phyloP scores from a whole-genome alignment of 192 early-diverging fungal genomes.

The Piromyces sp. region DNA sequence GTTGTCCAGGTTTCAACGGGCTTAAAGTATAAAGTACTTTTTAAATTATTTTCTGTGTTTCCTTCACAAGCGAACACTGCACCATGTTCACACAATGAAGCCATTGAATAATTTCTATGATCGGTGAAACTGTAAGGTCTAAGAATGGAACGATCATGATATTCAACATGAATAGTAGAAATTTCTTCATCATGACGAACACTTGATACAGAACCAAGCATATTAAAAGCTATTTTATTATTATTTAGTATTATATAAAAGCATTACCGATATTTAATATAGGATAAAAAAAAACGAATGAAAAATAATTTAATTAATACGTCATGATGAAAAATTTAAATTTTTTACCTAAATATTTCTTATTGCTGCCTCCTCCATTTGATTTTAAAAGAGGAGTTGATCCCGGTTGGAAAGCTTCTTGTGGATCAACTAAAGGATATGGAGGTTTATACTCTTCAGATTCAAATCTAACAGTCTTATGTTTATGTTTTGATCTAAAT shows the following conservation, averaged over 20 bases:
- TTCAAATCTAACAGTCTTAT: background rate
- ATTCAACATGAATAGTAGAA: conserved; percentile 68
- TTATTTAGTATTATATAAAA: no score
- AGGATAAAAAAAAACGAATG: background rate
- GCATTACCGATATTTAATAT: no score
- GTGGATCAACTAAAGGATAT: conserved; percentile 9
- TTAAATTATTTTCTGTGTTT: conserved; percentile 15
- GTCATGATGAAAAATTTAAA: conserved; percentile 3
- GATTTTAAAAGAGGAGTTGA: conserved; percentile 37
- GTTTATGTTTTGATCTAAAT: conserved; percentile 8
- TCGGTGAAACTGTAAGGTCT: conserved; percentile 73
- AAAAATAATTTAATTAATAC: no score
- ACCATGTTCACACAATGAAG: conserved; percentile 47
- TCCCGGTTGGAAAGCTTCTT: conserved; percentile 72
- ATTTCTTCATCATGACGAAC: conserved; percentile 47
- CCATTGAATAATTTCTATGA: conserved; percentile 58
- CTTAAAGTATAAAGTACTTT: conserved; percentile 50
- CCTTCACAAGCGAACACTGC: conserved; percentile 50
- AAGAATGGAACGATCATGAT: conserved; percentile 63
- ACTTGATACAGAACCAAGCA: conserved; percentile 59
- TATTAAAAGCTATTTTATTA: conserved; percentile 73
- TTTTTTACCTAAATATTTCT: conserved; percentile 1
- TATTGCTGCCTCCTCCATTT: conserved; percentile 7
- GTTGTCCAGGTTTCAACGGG: conserved; percentile 50
- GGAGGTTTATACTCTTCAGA: background rate